phyloP scores from a whole-genome alignment of 129 eudicot genomes.

The Arctium lappa region DNA sequence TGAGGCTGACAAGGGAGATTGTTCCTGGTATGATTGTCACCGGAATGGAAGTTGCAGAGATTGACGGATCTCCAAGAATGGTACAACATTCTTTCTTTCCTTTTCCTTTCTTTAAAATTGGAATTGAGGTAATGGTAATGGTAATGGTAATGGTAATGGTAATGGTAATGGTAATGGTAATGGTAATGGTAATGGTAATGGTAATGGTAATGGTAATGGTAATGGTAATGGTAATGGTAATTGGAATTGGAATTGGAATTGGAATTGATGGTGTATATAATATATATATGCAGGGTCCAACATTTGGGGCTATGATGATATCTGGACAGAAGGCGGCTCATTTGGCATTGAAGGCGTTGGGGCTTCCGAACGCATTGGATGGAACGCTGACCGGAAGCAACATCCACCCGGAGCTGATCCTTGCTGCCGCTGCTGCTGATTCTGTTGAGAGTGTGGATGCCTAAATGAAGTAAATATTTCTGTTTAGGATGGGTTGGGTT shows the following conservation, averaged over 20 bases:
- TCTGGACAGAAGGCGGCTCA: conserved; percentile 94
- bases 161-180: too few species aligned
- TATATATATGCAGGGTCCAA: conserved; percentile 62
- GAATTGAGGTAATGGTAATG: neutral
- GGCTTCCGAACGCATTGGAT: conserved; percentile 71
- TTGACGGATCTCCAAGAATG: conserved; percentile 80
- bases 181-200: too few species aligned
- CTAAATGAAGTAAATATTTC: conserved; percentile 24
- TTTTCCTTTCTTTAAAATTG: neutral
- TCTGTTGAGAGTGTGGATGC: conserved; percentile 57
- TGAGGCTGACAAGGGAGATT: conserved; percentile 60
- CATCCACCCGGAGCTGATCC: conserved; percentile 50
- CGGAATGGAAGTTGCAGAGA: conserved; percentile 84
- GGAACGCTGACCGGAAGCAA: conserved; percentile 24
- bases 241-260: too few species aligned
- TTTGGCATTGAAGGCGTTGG: conserved; percentile 74
- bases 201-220: too few species aligned
- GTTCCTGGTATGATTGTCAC: conserved; percentile 84
- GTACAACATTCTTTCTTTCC: conserved; percentile 18
- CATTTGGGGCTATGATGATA: conserved; percentile 95
- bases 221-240: too few species aligned
- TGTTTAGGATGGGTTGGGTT: neutral
- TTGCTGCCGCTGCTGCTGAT: conserved; percentile 61
- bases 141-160: too few species aligned
- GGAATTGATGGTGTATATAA: too few species aligned